Evolutionary conservation across 768 basidiomycete species (phyloP).

Genomic region (Flagelloscypha sp.): DNA sequence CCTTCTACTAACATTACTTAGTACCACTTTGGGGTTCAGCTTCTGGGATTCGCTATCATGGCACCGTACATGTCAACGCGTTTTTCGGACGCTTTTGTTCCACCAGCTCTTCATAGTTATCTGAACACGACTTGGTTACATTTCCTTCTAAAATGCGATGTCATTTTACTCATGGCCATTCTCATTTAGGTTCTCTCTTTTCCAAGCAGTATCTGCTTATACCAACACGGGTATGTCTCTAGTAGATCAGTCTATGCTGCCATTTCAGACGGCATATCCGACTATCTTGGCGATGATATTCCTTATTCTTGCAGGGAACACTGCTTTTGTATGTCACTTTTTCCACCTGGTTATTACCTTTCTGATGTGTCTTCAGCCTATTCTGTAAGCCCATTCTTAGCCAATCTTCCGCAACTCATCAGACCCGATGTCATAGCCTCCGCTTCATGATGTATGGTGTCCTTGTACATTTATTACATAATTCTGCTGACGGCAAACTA

Average conservation of each 20-base stretch:
- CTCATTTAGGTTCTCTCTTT: constrained; percentile 64
- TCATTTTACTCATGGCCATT: background rate
- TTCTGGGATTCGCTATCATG: constrained; percentile 63
- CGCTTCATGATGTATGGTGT: constrained; percentile 73
- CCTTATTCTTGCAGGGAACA: constrained; percentile 86
- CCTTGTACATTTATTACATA: background rate
- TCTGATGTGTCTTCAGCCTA: constrained; percentile 41
- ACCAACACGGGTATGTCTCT: constrained; percentile 86
- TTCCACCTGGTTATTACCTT: background rate
- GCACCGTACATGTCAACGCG: constrained; percentile 67
- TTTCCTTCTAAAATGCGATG: background rate
- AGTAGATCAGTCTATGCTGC: constrained; percentile 85
- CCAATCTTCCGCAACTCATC: background rate
- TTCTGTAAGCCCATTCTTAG: constrained; percentile 54
- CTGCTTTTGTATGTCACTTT: constrained; percentile 70
- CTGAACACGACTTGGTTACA: constrained; percentile 62
- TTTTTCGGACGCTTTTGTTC: constrained; percentile 55
- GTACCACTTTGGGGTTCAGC: constrained; percentile 74
- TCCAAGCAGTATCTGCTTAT: constrained; percentile 80
- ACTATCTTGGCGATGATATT: constrained; percentile 69
- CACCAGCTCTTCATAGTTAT: constrained; percentile 47
- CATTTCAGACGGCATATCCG: constrained; percentile 79
- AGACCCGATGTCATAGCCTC: constrained; percentile 35
- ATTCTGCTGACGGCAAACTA: constrained; percentile 4
- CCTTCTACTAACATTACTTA: constrained; percentile 21